Percentiles rank a stretch among this genome's conserved stretches.
These are phyloP conservation scores for Glycine latifolia DNA, from an alignment of 306 rosid species.

Conservation along the genomic window DNA sequence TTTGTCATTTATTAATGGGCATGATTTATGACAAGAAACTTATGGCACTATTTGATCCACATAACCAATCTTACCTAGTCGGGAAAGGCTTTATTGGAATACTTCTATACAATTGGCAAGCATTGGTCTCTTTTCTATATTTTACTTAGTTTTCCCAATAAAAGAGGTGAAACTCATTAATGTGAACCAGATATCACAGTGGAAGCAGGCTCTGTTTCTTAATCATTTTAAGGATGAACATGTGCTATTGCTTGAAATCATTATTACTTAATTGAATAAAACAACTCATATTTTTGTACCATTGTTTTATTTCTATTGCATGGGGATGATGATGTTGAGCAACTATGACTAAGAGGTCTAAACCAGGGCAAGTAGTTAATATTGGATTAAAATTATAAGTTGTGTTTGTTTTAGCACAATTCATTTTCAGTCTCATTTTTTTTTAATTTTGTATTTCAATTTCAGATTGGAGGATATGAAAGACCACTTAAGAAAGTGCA, in stretches of 20 bases:
- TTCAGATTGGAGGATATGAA: conserved; percentile 91
- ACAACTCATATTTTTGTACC: neutral
- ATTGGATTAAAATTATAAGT: conserved; percentile 5
- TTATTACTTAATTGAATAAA: neutral
- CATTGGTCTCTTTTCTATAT: neutral
- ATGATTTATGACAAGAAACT: no score
- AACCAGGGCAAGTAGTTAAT: conserved; percentile 33
- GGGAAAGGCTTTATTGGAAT: no score
- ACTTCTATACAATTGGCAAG: no score
- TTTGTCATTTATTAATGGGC: no score
- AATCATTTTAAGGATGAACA: conserved; percentile 7
- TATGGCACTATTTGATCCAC: no score
- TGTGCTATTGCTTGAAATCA: neutral
- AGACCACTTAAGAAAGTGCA: conserved; percentile 84
- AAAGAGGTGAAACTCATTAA: conserved; percentile 17
- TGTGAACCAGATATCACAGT: neutral
- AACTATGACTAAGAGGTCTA: neutral
- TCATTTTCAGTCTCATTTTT: neutral
- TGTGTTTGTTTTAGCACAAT: conserved; percentile 10
- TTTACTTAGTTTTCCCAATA: neutral
- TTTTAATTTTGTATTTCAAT: conserved; percentile 28
- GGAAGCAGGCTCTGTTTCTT: neutral
- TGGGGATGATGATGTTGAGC: conserved; percentile 1
- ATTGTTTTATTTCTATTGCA: conserved; percentile 27
- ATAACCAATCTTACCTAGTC: no score